These are phyloP conservation scores for Ophiobolus disseminans DNA, from an alignment of 2,329 filamentous ascomycete genomes.

Conservation along the genomic window DNA sequence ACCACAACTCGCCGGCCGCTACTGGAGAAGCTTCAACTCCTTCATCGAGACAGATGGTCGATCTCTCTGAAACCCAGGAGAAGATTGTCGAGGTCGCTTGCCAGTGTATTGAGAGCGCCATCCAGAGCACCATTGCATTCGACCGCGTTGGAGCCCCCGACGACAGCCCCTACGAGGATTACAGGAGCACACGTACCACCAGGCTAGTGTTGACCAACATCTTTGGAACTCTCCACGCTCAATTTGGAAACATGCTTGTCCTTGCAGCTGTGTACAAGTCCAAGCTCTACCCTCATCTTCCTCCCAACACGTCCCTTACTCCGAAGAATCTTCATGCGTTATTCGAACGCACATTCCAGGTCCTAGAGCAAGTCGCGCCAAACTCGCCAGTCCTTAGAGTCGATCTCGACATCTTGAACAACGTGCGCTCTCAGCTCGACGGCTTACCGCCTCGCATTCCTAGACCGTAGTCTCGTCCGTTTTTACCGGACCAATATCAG, in stretches of 20 bases:
- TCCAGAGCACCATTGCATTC: slow-evolving; percentile 86
- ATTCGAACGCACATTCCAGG: slow-evolving; percentile 68
- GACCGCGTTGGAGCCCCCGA: slow-evolving; percentile 61
- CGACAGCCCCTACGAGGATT: slow-evolving; percentile 31
- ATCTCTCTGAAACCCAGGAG: slow-evolving; percentile 33
- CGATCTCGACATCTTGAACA: slow-evolving; percentile 75
- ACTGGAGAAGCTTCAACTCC: slow-evolving; percentile 32
- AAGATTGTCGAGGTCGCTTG: slow-evolving; percentile 37
- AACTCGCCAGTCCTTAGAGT: slow-evolving; percentile 76
- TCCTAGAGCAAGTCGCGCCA: slow-evolving; percentile 73
- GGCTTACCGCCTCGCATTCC: no score
- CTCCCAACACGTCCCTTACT: slow-evolving; percentile 31
- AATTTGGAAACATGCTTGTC: slow-evolving; percentile 97
- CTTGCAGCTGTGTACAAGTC: slow-evolving; percentile 81
- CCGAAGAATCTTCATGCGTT: slow-evolving; percentile 32
- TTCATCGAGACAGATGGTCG: slow-evolving; percentile 33
- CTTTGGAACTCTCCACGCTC: slow-evolving; percentile 86
- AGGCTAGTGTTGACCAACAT: slow-evolving; percentile 92
- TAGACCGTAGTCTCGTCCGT: background rate
- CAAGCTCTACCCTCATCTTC: slow-evolving; percentile 42
- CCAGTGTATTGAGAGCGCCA: slow-evolving; percentile 64
- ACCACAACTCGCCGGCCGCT: slow-evolving; percentile 61
- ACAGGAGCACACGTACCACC: slow-evolving; percentile 65
- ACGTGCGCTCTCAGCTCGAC: slow-evolving; percentile 38
- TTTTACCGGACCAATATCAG: background rate